Conservation (phyloP, 2,329 filamentous ascomycete species). For the Paraphaeosphaeria minitans region DNA sequence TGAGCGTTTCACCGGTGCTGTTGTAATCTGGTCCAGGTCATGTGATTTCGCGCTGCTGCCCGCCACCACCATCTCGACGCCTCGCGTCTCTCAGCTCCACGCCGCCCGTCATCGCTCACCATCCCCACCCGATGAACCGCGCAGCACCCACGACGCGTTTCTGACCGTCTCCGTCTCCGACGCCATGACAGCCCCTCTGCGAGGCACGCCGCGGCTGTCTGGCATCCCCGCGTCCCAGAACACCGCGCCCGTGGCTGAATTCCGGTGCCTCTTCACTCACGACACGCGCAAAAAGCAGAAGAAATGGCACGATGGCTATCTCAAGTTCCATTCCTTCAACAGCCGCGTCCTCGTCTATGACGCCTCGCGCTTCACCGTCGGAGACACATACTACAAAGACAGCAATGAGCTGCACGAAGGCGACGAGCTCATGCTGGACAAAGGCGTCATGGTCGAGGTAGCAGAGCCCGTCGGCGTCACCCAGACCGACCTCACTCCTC, state of each 20-base stretch:
- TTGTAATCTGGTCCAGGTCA: constrained; percentile 1
- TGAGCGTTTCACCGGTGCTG: background rate
- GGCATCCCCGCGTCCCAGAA: constrained; percentile 60
- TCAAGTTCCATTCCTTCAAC: constrained; percentile 91
- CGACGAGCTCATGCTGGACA: constrained; percentile 80
- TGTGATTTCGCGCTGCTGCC: constrained; percentile 9
- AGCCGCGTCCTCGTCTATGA: constrained; percentile 90
- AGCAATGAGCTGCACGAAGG: constrained; percentile 74
- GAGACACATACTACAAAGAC: constrained; percentile 81
- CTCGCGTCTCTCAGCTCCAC: constrained; percentile 13
- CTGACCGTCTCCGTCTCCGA: background rate
- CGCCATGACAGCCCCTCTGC: constrained; percentile 36
- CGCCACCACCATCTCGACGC: constrained; percentile 13
- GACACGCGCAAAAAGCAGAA: constrained; percentile 88
- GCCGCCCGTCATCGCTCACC: constrained; percentile 11
- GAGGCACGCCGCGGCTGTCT: constrained; percentile 29
- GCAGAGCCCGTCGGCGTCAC: constrained; percentile 73
- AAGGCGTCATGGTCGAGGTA: constrained; percentile 79
- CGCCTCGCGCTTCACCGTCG: constrained; percentile 76
- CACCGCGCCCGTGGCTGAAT: constrained; percentile 79
- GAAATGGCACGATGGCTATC: constrained; percentile 88
- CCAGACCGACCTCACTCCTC: constrained; percentile 76
- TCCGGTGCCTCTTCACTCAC: constrained; percentile 83
- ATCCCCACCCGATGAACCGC: background rate
- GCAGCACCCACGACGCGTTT: constrained; percentile 16